Conservation (phyloP, 1,284 basidiomycete species). For the Austroboletus niveus region DNA sequence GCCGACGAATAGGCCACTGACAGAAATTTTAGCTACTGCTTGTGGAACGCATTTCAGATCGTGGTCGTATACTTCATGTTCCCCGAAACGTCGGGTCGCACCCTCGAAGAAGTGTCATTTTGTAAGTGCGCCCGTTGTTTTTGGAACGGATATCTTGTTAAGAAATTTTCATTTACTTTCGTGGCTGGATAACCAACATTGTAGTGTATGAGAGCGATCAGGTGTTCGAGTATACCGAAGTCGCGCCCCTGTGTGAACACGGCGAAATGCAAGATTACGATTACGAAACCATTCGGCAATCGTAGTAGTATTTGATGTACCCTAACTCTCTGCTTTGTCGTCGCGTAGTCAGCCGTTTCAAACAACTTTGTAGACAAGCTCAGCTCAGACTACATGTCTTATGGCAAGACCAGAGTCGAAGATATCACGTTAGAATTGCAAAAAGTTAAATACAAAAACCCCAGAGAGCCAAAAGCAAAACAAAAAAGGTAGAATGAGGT, state of each 20-base stretch:
- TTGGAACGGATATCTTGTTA: not conserved
- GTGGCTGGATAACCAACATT: not conserved
- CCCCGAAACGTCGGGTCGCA: slow-evolving; percentile 53
- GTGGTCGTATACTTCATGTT: slow-evolving; percentile 51
- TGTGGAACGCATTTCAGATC: slow-evolving; percentile 46
- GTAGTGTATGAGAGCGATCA: slow-evolving; percentile 16
- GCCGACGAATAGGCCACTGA: not conserved
- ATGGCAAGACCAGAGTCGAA: too few species aligned
- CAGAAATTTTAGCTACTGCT: slow-evolving; percentile 35
- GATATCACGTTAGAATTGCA: too few species aligned
- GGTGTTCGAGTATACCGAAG: not conserved
- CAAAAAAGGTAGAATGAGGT: not conserved
- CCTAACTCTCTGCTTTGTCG: too few species aligned
- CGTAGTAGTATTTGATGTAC: too few species aligned
- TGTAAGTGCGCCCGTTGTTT: slow-evolving; percentile 36
- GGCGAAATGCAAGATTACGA: not conserved
- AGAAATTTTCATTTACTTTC: not conserved
- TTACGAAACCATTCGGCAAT: too few species aligned
- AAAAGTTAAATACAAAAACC: too few species aligned
- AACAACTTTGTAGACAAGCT: too few species aligned
- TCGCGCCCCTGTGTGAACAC: not conserved
- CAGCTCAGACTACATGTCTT: too few species aligned
- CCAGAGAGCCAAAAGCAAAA: not conserved
- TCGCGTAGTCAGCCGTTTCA: too few species aligned
- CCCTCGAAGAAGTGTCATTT: slow-evolving; percentile 61